Percentiles rank a stretch among this genome's conserved stretches.
These are phyloP conservation scores for Zygosaccharomyces kombuchaensis DNA, from an alignment of 805 yeast genomes.

Conservation along the genomic window DNA sequence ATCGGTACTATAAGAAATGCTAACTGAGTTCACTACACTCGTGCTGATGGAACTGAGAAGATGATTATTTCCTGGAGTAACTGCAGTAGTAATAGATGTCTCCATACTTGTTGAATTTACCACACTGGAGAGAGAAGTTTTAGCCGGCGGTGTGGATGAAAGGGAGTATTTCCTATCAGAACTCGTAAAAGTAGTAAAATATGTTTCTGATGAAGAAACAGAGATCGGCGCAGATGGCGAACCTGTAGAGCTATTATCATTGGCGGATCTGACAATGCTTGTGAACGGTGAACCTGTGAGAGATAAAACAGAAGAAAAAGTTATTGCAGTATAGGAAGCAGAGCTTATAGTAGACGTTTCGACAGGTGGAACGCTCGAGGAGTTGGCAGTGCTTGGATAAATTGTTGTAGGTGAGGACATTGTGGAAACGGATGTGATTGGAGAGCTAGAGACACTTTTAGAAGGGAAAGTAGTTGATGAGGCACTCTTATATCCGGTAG, in stretches of 20 bases:
- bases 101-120: background rate
- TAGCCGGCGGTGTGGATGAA: too few relatives aligned
- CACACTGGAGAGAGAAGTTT: background rate
- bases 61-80: too few relatives aligned
- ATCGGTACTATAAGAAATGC: background rate
- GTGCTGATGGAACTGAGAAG: background rate
- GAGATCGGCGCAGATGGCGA: too few relatives aligned
- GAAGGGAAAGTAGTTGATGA: background rate
- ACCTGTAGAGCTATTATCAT: slow-evolving; percentile 1
- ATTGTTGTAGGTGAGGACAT: background rate
- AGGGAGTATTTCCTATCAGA: too few relatives aligned
- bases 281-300: background rate
- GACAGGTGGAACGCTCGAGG: too few relatives aligned
- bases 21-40: background rate
- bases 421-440: background rate
- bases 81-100: slow-evolving; percentile 5
- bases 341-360: too few relatives aligned
- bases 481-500: background rate
- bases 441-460: background rate
- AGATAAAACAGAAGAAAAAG: background rate
- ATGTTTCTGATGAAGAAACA: too few relatives aligned
- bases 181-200: too few relatives aligned
- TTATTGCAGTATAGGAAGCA: background rate
- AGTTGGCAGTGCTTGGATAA: background rate
- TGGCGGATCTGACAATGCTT: background rate